phyloP scores from a whole-genome alignment of 345 rosid genomes.

The Passiflora organensis region DNA sequence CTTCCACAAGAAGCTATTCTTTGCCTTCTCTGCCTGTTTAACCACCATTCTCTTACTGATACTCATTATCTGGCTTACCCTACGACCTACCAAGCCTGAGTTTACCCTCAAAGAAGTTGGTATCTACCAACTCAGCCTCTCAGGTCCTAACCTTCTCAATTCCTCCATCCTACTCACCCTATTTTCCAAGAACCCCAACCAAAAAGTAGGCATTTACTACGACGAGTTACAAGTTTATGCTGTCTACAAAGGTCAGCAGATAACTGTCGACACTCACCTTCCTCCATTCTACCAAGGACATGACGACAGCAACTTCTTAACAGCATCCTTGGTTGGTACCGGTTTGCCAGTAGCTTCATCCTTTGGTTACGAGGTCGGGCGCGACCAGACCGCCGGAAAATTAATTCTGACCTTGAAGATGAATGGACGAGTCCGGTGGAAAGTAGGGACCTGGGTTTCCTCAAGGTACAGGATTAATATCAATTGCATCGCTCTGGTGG shows the following conservation, averaged over 20 bases:
- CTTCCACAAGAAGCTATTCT: slow-evolving; percentile 55
- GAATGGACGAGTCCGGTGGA: slow-evolving; percentile 73
- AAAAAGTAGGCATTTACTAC: slow-evolving; percentile 75
- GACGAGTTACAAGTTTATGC: slow-evolving; percentile 58
- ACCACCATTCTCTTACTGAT: slow-evolving; percentile 47
- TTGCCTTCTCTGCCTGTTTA: slow-evolving; percentile 42
- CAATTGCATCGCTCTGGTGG: slow-evolving; percentile 56
- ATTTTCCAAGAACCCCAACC: slow-evolving; percentile 57
- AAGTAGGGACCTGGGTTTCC: slow-evolving; percentile 85
- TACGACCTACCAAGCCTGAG: slow-evolving; percentile 69
- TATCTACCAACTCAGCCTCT: slow-evolving; percentile 60
- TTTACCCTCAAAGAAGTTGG: slow-evolving; percentile 60
- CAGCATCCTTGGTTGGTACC: slow-evolving; percentile 54
- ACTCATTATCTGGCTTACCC: slow-evolving; percentile 60
- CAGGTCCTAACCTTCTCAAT: slow-evolving; percentile 67
- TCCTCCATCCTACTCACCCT: slow-evolving; percentile 73
- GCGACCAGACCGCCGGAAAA: slow-evolving; percentile 55
- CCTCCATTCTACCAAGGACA: slow-evolving; percentile 81
- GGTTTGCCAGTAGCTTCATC: slow-evolving; percentile 63
- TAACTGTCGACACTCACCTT: slow-evolving; percentile 46
- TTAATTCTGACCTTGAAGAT: slow-evolving; percentile 47
- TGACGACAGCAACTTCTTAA: slow-evolving; percentile 54
- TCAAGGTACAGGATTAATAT: slow-evolving; percentile 56
- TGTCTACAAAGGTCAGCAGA: slow-evolving; percentile 72
- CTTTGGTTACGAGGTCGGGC: slow-evolving; percentile 50